Conservation (phyloP, 768 basidiomycete species). For the Hygrocybe coccinea region DNA sequence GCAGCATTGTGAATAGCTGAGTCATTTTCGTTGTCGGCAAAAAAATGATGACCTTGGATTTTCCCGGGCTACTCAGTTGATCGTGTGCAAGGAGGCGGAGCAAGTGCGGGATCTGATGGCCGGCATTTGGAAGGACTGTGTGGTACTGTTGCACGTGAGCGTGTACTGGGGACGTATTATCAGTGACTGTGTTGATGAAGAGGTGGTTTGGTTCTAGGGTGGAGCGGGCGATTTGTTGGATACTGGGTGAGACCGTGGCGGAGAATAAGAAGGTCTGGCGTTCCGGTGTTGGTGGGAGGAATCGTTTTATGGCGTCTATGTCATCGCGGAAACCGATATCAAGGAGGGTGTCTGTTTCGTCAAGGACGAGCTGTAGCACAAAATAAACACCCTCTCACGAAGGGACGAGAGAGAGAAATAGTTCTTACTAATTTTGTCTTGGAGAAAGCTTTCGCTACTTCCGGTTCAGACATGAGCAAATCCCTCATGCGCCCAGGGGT, state of each 20-base stretch:
- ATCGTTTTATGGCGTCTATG: constrained; percentile 63
- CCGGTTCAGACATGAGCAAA: constrained; percentile 54
- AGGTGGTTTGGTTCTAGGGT: constrained; percentile 56
- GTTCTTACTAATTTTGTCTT: constrained; percentile 54
- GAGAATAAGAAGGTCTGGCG: constrained; percentile 94
- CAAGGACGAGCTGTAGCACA: constrained; percentile 66
- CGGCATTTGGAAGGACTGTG: constrained; percentile 62
- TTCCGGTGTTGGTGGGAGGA: constrained; percentile 54
- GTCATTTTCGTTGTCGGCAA: constrained; percentile 82
- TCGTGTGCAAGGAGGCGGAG: constrained; percentile 82
- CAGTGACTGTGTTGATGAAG: constrained; percentile 69
- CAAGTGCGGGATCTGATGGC: constrained; percentile 73
- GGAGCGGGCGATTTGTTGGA: constrained; percentile 63
- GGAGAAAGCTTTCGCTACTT: constrained; percentile 48
- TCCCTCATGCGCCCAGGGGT: constrained; percentile 88
- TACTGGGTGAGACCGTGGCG: constrained; percentile 71
- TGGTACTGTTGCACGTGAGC: constrained; percentile 77
- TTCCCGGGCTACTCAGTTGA: constrained; percentile 62
- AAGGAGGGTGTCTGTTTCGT: constrained; percentile 87
- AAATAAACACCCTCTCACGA: constrained; percentile 6
- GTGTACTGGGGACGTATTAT: constrained; percentile 60
- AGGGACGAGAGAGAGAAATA: neutral
- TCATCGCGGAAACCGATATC: constrained; percentile 92
- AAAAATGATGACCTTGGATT: constrained; percentile 79
- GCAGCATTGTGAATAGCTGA: constrained; percentile 61